Base-by-base conservation (phyloP, 2,329 filamentous ascomycete genomes). In the Stachybotrys echinatus region DNA sequence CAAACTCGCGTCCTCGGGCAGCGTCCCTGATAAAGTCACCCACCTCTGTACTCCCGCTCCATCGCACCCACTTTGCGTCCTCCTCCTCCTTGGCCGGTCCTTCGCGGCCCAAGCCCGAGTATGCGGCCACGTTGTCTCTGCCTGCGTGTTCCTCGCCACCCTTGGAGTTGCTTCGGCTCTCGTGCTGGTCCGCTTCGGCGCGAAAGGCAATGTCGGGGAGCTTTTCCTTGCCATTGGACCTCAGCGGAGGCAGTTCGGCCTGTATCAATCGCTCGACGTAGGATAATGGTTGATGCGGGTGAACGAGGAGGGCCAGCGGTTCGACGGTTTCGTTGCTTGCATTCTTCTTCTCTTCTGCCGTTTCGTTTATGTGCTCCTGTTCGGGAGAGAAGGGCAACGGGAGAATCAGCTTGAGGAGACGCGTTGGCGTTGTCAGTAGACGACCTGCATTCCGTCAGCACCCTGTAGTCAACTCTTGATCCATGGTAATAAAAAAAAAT, bases 1-100 rank as follows among this genome's bases (percentile, higher is more conserved):
- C 83, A 62, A 96, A 96, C 62, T 95, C 89, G 49, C 88, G 83
- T 0, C 88, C 89, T 3, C 89, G 77, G 1, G 91, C 89, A 0
- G 92, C 91, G 63, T 96, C 92, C 8, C 90, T 84, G 56, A 96
- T 94, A 62, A 96, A 96, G 69, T 96, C 92, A 10, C 92, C 92
- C 27, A 96, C 87, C 65, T 96, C 92, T 1, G 92, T 96, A 23
- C 85, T 89, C 40, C 84, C 83, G 42, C 87, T 91, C 92, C 92
- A 96, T 23, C 90, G 84, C 3, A 96, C 89, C 73, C 92, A 94
- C 22, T 64, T 63, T 2, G 65, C 71, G 34, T 79, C 71, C 5
- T 68, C 63, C 37, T 79, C 71, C 5, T 68, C 63, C 4, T 58
- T 74, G 51, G 63, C 65, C 22, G 65, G 72, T 17, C 71, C 78